Base-by-base conservation (phyloP, 2,329 filamentous ascomycete genomes). In the Fusarium albosuccineum region DNA sequence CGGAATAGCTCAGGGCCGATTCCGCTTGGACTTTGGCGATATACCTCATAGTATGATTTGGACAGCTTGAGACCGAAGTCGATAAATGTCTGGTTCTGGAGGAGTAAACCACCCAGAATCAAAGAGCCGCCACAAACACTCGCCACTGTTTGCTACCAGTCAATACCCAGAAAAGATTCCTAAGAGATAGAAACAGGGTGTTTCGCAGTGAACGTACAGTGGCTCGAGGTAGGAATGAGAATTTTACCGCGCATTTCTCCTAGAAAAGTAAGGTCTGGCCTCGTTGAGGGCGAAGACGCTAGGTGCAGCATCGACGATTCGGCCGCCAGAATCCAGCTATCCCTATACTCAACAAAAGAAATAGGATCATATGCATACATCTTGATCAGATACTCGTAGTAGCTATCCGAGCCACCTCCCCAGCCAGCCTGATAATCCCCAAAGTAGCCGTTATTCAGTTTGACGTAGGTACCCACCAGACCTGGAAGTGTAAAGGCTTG, bases 371-470 rank as follows among this genome's bases (percentile, higher is more conserved):
- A 70, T 14, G 58, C 61, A n/a, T 68, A 70, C 67, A 70, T 70
- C 58, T 70, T 70, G 44, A 70, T 67, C 3, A 70, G 64, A 9
- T 70, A 70, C 29, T 70, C 67, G 10, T 70, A 70, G 34, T 70
- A 70, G 1, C 67, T 70, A 22, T 70, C 67, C 0, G 67, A 70
- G 1, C 67, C 67, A 9, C 64, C 67, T 1, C 67, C 67, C 67
- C 67, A 70, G 0, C 67, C 67, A 0, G 64, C 67, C 4, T 70
- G 67, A 2, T 70, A 70, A 4, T 70, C 68, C 0, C 29, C 65
- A 22, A 70, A 70, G 3, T 53, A 13, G 1, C 68, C 68, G 13
- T 57, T 39, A 0, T 16, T 39, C 2, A 70, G 55, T 5, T 37
- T 46, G 1, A 62, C 67, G 1, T 70, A 70, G 0, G 68, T 68